Base-by-base conservation (phyloP, 139 green algal genomes). In the Picochlorum sp. region DNA sequence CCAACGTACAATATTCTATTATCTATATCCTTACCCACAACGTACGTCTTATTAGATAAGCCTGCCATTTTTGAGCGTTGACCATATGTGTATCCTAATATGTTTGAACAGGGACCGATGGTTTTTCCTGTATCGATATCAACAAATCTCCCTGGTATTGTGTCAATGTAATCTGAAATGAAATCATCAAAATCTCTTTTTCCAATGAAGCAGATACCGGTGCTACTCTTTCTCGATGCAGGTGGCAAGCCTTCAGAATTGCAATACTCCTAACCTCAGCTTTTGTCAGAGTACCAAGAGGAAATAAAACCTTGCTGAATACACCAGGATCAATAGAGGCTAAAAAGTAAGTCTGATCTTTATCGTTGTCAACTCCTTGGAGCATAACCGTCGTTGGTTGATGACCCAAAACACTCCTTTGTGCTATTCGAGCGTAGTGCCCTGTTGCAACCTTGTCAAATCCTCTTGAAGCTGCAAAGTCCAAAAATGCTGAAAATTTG, bases 181-280 rank as follows among this genome's bases (percentile, higher is more conserved):
- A 95, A 95, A 3, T 81, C 68, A 41, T 62, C 79, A 69, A 94
- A 95, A 54, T 77, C 66, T 21, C 86, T 75, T 6, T 74, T 69
- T 7, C 76, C 88, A 13, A 95, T 81, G 78, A 95, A 95, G 74
- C 88, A 95, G 61, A 95, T 91, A 41, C 88, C 87, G 2, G 79
- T 70, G 62, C 80, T 90, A 72, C 70, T 83, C 54, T 76, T 76
- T n/a, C 67, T 74, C 16, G 60, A 28, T 1, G 76, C 75, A 11
- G 45, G 61, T 7, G 18, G 49, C 58, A 91, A 66, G 2, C 69
- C 71, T 7, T 65, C 63, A 26, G 52, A 67, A 0, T 61, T 13
- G 86, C 87, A 15, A 82, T 4, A 1, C n/a, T 49, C 6, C 82
- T 49, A 18, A 94, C 85, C 2, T 83, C 67, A 13, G 41, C 26